Percentiles rank a stretch among this genome's conserved stretches.
phyloP scores from a whole-genome alignment of 2,329 filamentous ascomycete species.

The Trichophaea hybrida region DNA sequence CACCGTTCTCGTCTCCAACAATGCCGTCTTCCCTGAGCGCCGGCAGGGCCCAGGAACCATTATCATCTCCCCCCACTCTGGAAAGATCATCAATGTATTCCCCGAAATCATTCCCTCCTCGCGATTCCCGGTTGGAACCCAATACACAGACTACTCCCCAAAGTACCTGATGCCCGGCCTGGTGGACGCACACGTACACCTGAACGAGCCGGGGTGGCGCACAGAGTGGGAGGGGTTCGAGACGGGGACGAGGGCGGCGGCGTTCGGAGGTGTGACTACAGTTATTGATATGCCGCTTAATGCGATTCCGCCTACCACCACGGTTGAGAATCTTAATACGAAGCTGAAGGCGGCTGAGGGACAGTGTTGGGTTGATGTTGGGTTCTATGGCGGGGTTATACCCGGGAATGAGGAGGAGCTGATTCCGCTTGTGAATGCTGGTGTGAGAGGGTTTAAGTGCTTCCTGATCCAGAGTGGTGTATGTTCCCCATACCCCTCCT shows the following conservation, averaged over 20 bases:
- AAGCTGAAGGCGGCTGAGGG: conserved; percentile 72
- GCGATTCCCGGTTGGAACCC: conserved; percentile 56
- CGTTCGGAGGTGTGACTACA: conserved; percentile 90
- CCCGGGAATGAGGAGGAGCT: conserved; percentile 75
- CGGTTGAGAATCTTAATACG: conserved; percentile 62
- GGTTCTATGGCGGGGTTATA: conserved; percentile 89
- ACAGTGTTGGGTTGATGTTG: conserved; percentile 97
- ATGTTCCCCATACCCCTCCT: conserved; percentile 35
- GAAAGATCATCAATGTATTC: conserved; percentile 69
- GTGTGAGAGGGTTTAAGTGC: conserved; percentile 91
- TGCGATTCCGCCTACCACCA: conserved; percentile 91
- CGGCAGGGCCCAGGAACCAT: conserved; percentile 67
- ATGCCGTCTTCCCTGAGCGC: conserved; percentile 62
- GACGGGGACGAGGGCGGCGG: conserved; percentile 84
- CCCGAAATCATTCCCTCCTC: conserved; percentile 58
- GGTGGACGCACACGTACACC: conserved; percentile 92
- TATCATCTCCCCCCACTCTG: conserved; percentile 58
- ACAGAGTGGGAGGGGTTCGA: conserved; percentile 98
- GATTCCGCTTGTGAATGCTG: conserved; percentile 63
- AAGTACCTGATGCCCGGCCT: conserved; percentile 75
- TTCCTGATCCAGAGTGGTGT: conserved; percentile 95
- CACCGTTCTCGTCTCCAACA: conserved; percentile 67
- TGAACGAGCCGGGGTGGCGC: conserved; percentile 78
- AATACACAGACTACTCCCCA: conserved; percentile 73
- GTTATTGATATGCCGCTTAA: conserved; percentile 97